Conservation (phyloP, 139 green algal genomes). For the Chlamydomonas asymmetrica region DNA sequence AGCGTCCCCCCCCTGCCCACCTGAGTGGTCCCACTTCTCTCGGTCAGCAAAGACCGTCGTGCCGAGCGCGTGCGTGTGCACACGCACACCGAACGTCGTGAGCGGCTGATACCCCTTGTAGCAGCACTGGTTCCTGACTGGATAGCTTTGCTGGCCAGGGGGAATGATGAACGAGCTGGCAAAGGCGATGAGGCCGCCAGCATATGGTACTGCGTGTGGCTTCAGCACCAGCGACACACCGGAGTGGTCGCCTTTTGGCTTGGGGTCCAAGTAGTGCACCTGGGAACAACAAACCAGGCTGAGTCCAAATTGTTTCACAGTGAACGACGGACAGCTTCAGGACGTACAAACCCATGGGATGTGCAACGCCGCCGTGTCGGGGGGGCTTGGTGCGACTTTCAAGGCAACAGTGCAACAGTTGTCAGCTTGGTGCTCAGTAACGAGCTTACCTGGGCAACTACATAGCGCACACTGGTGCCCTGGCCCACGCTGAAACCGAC, state of each 20-base stretch:
- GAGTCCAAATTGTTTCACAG: no score
- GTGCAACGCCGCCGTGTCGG: no score
- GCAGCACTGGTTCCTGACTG: constrained; percentile 79
- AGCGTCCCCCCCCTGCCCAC: constrained; percentile 18
- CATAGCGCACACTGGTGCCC: constrained; percentile 44
- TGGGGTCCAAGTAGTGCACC: constrained; percentile 71
- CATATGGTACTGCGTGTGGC: constrained; percentile 43
- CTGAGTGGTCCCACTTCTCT: constrained; percentile 22
- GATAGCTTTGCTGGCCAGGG: constrained; percentile 38
- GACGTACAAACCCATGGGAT: no score
- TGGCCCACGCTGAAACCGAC: constrained; percentile 72
- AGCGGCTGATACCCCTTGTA: constrained; percentile 73
- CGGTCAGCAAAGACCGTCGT: constrained; percentile 49
- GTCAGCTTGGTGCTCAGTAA: no score
- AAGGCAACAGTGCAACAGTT: no score
- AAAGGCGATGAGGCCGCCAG: constrained; percentile 73
- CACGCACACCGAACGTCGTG: constrained; percentile 76
- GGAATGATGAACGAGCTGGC: constrained; percentile 70
- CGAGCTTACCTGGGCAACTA: constrained; percentile 78
- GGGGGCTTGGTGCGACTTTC: no score
- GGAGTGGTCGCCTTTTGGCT: constrained; percentile 59
- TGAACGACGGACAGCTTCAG: neutral
- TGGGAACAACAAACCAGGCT: no score
- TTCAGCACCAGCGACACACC: constrained; percentile 68
- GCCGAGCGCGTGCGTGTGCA: constrained; percentile 87